These are phyloP conservation scores for Yamadazyma dushanensis DNA, from an alignment of 1,139 yeast genomes.

Conservation along the genomic window DNA sequence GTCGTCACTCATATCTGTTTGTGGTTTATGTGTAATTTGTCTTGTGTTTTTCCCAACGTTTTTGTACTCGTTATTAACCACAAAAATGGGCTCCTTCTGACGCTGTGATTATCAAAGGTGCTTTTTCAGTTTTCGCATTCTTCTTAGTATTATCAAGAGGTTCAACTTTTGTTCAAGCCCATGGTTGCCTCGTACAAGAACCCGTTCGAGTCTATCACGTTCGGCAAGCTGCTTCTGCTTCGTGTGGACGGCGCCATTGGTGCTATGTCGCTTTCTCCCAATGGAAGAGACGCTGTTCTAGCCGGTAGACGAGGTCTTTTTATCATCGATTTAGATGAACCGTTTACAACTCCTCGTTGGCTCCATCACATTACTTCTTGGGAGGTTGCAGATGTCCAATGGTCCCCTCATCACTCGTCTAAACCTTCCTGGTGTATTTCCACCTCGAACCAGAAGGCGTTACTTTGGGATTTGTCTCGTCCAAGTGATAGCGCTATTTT, in stretches of 20 bases:
- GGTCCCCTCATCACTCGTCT: constrained; percentile 84
- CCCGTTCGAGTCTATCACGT: constrained; percentile 51
- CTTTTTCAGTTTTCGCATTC: too few species aligned
- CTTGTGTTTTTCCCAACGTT: too few species aligned
- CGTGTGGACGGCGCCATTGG: constrained; percentile 92
- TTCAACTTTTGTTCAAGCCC: neutral
- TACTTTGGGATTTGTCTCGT: constrained; percentile 87
- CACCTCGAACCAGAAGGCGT: constrained; percentile 91
- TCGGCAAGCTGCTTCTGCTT: constrained; percentile 77
- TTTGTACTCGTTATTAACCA: too few species aligned
- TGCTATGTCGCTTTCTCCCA: constrained; percentile 90
- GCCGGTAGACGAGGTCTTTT: constrained; percentile 89
- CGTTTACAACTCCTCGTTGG: constrained; percentile 93
- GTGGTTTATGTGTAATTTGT: neutral
- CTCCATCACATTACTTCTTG: constrained; percentile 89
- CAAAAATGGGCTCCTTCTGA: too few species aligned
- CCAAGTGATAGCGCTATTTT: constrained; percentile 79
- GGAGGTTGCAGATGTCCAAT: constrained; percentile 99
- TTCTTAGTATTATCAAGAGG: neutral
- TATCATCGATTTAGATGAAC: constrained; percentile 91
- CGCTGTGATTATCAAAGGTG: too few species aligned
- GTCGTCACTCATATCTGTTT: neutral
- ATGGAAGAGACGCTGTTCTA: constrained; percentile 88
- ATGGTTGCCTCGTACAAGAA: constrained; percentile 10
- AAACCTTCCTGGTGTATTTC: constrained; percentile 92